Conservation (phyloP, 441 rosid species). For the Francoa sonchifolia region DNA sequence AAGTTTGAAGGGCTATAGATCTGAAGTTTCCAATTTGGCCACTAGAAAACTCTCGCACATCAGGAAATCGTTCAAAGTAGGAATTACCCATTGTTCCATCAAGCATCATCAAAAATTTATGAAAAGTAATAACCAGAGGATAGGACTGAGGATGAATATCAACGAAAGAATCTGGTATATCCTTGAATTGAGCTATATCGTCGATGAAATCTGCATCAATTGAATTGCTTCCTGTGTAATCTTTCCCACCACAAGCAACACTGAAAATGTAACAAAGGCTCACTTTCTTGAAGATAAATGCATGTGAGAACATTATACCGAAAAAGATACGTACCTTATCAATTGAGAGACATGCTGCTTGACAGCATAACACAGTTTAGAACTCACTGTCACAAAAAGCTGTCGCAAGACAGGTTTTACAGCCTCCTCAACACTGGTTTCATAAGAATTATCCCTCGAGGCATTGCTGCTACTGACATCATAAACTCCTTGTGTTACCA, state of each 20-base stretch:
- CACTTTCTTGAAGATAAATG: not conserved
- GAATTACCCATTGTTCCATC: conserved; percentile 41
- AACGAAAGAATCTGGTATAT: conserved; percentile 34
- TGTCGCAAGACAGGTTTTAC: conserved; percentile 19
- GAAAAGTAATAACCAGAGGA: conserved; percentile 40
- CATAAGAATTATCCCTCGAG: not conserved
- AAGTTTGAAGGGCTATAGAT: conserved; percentile 18
- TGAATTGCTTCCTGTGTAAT: conserved; percentile 11
- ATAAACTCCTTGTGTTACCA: conserved; percentile 16
- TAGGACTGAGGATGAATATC: conserved; percentile 17
- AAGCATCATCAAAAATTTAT: conserved; percentile 48
- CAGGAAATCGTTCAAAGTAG: conserved; percentile 31
- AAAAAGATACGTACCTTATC: conserved; percentile 41
- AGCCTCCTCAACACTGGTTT: conserved; percentile 8
- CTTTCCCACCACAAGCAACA: conserved; percentile 18
- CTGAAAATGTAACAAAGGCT: conserved; percentile 17
- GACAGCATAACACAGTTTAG: conserved; percentile 35
- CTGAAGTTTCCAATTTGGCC: conserved; percentile 11
- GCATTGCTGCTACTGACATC: conserved; percentile 3
- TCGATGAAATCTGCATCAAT: conserved; percentile 23
- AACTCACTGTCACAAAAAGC: conserved; percentile 40
- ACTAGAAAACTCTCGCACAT: conserved; percentile 13
- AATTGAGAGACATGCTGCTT: conserved; percentile 28
- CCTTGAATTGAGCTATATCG: conserved; percentile 22
- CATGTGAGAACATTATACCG: not conserved